These are phyloP conservation scores for Malassezia yamatoensis DNA, from an alignment of 1,284 basidiomycete genomes.

Conservation along the genomic window DNA sequence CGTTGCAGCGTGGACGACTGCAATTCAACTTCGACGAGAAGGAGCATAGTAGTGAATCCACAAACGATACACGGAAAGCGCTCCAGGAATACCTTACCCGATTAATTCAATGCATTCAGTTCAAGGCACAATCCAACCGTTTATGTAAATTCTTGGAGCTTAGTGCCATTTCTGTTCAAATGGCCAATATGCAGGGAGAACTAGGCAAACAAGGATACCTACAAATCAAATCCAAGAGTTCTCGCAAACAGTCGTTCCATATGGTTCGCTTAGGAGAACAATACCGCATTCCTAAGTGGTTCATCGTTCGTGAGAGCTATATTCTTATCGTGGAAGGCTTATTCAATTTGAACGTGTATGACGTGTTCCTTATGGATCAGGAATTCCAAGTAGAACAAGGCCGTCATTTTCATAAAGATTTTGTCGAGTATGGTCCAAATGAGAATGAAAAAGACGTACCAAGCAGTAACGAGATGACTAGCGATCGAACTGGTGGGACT, in stretches of 20 bases:
- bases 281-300: conserved; percentile 73
- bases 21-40: conserved; percentile 36
- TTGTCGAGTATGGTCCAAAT: conserved; percentile 1
- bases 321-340: conserved; percentile 77
- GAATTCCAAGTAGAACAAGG: conserved; percentile 57
- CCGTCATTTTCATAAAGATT: conserved; percentile 2
- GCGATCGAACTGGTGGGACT: neutral
- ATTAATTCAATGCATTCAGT: conserved; percentile 74
- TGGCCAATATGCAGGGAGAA: conserved; percentile 70
- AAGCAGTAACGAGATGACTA: neutral
- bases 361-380: conserved; percentile 83
- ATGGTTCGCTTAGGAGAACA: conserved; percentile 28
- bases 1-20: conserved; percentile 52
- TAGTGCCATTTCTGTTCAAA: conserved; percentile 71
- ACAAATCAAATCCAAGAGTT: conserved; percentile 50
- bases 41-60: neutral
- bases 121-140: conserved; percentile 84
- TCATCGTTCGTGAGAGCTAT: conserved; percentile 84
- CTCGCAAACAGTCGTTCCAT: conserved; percentile 55
- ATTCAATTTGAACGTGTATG: conserved; percentile 63
- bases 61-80: conserved; percentile 58
- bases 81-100: conserved; percentile 81
- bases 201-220: conserved; percentile 77
- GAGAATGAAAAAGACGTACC: neutral
- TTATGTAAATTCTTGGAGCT: conserved; percentile 90